Evolutionary conservation across 2,329 filamentous ascomycete genomes (phyloP).

Genomic region (Emmonsiellopsis sp.): DNA sequence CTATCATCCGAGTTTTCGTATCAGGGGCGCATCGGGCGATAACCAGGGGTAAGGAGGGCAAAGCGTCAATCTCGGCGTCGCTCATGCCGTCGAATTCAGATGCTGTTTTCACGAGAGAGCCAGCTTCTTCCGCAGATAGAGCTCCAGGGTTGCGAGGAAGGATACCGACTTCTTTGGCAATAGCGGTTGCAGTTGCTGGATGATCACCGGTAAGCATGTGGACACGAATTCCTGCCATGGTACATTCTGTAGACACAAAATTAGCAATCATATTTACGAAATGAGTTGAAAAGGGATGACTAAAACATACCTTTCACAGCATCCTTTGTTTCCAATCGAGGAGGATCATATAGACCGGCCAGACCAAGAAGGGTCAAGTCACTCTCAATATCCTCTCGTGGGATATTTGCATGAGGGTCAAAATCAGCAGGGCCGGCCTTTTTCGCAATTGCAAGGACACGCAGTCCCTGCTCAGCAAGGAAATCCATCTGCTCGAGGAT

Average conservation of each 20-base stretch:
- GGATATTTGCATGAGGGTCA: slow-evolving; percentile 23
- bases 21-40: slow-evolving; percentile 76
- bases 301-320: slow-evolving; percentile 34
- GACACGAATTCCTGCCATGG: slow-evolving; percentile 47
- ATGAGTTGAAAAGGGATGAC: background rate
- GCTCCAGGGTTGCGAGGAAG: slow-evolving; percentile 37
- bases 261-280: slow-evolving; percentile 6
- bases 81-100: slow-evolving; percentile 46
- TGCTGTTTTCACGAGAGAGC: slow-evolving; percentile 45
- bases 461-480: slow-evolving; percentile 49
- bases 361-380: slow-evolving; percentile 49
- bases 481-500: slow-evolving; percentile 48
- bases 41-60: slow-evolving; percentile 68
- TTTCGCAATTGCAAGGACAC: slow-evolving; percentile 49
- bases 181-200: slow-evolving; percentile 47
- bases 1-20: slow-evolving; percentile 86
- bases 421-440: slow-evolving; percentile 19
- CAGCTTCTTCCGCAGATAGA: slow-evolving; percentile 37
- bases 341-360: slow-evolving; percentile 53
- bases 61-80: slow-evolving; percentile 49
- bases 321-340: slow-evolving; percentile 48
- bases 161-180: slow-evolving; percentile 49
- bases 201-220: slow-evolving; percentile 51
- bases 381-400: slow-evolving; percentile 42
- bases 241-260: slow-evolving; percentile 27